Conservation (phyloP, 1,284 basidiomycete species). For the Naganishia cerealis region DNA sequence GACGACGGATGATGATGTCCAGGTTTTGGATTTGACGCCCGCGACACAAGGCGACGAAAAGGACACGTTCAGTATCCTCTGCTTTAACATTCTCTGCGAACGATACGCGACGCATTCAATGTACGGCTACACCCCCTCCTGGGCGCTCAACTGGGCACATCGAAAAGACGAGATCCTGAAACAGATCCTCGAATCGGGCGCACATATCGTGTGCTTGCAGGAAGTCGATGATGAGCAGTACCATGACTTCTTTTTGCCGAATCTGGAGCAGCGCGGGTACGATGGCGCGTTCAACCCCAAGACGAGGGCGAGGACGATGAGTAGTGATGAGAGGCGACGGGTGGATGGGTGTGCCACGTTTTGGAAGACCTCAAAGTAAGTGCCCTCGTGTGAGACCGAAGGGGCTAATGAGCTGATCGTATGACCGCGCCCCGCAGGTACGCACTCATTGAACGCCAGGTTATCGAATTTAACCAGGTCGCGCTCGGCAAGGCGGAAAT, state of each 20-base stretch:
- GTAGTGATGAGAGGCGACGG: slow-evolving; percentile 74
- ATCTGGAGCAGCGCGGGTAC: slow-evolving; percentile 76
- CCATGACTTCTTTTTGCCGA: slow-evolving; percentile 85
- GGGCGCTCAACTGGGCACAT: slow-evolving; percentile 95
- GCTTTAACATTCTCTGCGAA: slow-evolving; percentile 95
- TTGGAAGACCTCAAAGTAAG: slow-evolving; percentile 84
- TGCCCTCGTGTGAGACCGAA: slow-evolving; percentile 36
- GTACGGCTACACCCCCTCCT: slow-evolving; percentile 95
- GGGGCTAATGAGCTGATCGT: slow-evolving; percentile 1
- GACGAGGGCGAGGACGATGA: slow-evolving; percentile 90
- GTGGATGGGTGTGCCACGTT: slow-evolving; percentile 98
- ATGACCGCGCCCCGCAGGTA: slow-evolving; percentile 61
- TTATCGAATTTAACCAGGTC: slow-evolving; percentile 90
- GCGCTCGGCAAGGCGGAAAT: slow-evolving; percentile 93
- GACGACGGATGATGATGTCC: slow-evolving; percentile 54
- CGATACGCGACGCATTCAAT: slow-evolving; percentile 82
- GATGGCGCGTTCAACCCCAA: slow-evolving; percentile 94
- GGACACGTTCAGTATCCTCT: slow-evolving; percentile 76
- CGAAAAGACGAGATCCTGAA: slow-evolving; percentile 85
- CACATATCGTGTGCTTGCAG: slow-evolving; percentile 90
- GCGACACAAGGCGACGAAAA: slow-evolving; percentile 57
- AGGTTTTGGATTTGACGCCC: slow-evolving; percentile 56
- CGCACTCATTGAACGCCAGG: slow-evolving; percentile 86
- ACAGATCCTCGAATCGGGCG: slow-evolving; percentile 77
- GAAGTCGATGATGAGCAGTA: slow-evolving; percentile 93